Conservation (phyloP, 1,284 basidiomycete species). For the Papiliotrema nemorosa region DNA sequence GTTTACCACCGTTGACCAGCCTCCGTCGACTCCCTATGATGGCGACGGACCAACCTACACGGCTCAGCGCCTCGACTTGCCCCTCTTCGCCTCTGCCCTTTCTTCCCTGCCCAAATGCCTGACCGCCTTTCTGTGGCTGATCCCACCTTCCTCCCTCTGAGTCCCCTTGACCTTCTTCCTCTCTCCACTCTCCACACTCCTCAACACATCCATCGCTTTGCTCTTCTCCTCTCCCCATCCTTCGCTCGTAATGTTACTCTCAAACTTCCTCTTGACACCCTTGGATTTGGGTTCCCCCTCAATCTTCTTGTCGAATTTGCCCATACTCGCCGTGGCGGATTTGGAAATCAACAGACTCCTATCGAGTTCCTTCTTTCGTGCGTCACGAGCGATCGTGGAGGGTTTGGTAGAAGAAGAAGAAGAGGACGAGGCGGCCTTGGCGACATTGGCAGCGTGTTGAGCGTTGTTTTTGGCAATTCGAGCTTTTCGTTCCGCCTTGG, state of each 20-base stretch:
- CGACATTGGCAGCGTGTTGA: constrained; percentile 75
- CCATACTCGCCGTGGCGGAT: constrained; percentile 86
- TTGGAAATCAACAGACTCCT: constrained; percentile 73
- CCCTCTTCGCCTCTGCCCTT: background rate
- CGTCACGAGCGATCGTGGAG: constrained; percentile 49
- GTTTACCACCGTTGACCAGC: no score
- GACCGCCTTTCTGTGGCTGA: constrained; percentile 85
- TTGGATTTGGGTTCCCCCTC: constrained; percentile 85
- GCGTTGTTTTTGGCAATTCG: constrained; percentile 80
- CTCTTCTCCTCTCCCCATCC: constrained; percentile 59
- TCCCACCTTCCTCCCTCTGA: constrained; percentile 49
- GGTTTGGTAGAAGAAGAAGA: constrained; percentile 7
- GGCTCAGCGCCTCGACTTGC: no score
- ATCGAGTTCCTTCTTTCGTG: constrained; percentile 71
- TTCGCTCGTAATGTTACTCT: constrained; percentile 26
- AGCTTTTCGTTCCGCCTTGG: constrained; percentile 72
- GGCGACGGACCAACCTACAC: no score
- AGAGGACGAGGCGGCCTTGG: constrained; percentile 52
- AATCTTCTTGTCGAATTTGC: constrained; percentile 79
- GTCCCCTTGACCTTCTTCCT: constrained; percentile 50
- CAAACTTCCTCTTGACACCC: constrained; percentile 88
- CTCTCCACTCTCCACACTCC: constrained; percentile 65
- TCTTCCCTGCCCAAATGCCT: constrained; percentile 53
- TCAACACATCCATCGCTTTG: constrained; percentile 68
- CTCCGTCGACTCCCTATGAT: no score